These are phyloP conservation scores for Sabuloglossum arenarium DNA, from an alignment of 495 filamentous ascomycete species.

Conservation along the genomic window DNA sequence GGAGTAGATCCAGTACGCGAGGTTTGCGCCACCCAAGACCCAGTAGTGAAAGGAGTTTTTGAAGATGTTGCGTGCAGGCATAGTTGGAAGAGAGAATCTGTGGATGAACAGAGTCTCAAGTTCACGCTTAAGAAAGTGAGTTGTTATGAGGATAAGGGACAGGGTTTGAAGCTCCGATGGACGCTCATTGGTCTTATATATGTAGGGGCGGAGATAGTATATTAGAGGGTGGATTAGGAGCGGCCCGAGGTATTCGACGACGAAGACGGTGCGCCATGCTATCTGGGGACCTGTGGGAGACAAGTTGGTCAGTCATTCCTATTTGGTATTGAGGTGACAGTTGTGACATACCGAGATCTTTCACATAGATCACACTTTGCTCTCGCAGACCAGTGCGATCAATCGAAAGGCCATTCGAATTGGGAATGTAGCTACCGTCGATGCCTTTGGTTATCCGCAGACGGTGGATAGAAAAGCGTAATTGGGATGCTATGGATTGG, in stretches of 20 bases:
- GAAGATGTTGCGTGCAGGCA: conserved; percentile 73
- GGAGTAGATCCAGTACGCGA: conserved; percentile 68
- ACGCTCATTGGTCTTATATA: conserved; percentile 32
- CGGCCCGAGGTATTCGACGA: conserved; percentile 91
- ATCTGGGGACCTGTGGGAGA: conserved; percentile 56
- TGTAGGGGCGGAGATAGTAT: conserved; percentile 44
- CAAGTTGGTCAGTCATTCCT: neutral
- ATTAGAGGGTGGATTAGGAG: conserved; percentile 69
- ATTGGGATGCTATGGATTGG: conserved; percentile 28
- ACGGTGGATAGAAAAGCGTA: conserved; percentile 35
- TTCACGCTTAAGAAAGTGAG: conserved; percentile 92
- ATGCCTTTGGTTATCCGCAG: conserved; percentile 49
- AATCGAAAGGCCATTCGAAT: conserved; percentile 40
- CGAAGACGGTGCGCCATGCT: conserved; percentile 80
- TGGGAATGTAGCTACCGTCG: conserved; percentile 47
- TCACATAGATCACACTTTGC: conserved; percentile 59
- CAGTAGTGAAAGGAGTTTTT: conserved; percentile 89
- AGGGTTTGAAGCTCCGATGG: conserved; percentile 49
- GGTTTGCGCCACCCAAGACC: conserved; percentile 58
- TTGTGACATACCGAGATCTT: conserved; percentile 60
- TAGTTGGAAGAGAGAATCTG: conserved; percentile 83
- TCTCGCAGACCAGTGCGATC: conserved; percentile 43
- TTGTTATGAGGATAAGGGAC: conserved; percentile 42
- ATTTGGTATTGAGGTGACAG: neutral
- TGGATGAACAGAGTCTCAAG: conserved; percentile 86